Evolutionary conservation across 1,284 basidiomycete genomes (phyloP).

Genomic region (Trichosporon faecale): DNA sequence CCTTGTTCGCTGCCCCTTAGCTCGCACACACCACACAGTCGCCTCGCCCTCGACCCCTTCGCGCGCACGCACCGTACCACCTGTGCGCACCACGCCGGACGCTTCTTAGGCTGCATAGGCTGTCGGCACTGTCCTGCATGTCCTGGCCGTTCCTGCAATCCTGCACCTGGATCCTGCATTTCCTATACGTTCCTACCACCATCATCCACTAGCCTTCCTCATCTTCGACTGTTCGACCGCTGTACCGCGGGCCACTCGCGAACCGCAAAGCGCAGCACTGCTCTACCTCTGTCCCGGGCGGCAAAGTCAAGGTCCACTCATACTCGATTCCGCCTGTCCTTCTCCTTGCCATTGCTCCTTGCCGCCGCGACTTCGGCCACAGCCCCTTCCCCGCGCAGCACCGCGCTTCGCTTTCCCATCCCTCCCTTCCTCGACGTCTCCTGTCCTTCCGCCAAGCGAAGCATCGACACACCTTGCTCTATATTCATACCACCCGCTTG

Average conservation of each 20-base stretch:
- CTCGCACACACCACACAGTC: not conserved
- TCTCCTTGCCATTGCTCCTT: not conserved
- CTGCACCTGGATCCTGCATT: conserved; percentile 1
- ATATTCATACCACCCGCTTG: not conserved
- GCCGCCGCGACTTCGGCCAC: not conserved
- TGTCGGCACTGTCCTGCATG: not conserved
- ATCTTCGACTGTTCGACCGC: not conserved
- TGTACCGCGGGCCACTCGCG: not conserved
- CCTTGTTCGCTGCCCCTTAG: not conserved
- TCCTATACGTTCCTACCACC: conserved; percentile 4
- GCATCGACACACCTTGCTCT: not conserved
- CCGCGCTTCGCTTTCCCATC: not conserved
- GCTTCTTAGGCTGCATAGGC: not conserved
- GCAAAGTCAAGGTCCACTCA: not conserved
- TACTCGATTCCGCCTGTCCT: not conserved
- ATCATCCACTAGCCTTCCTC: not conserved
- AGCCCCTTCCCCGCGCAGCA: not conserved
- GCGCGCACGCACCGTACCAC: not conserved
- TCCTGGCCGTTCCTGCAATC: not conserved
- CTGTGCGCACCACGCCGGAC: not conserved
- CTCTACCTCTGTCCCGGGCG: not conserved
- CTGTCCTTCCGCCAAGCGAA: not conserved
- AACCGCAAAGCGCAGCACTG: no score
- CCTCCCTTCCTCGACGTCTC: not conserved
- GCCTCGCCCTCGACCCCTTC: not conserved